A percentile compares a stretch with the other conserved stretches of the same genome.
These are phyloP conservation scores for Apiospora sp. DNA, from an alignment of 2,329 filamentous ascomycete genomes.

Conservation along the genomic window DNA sequence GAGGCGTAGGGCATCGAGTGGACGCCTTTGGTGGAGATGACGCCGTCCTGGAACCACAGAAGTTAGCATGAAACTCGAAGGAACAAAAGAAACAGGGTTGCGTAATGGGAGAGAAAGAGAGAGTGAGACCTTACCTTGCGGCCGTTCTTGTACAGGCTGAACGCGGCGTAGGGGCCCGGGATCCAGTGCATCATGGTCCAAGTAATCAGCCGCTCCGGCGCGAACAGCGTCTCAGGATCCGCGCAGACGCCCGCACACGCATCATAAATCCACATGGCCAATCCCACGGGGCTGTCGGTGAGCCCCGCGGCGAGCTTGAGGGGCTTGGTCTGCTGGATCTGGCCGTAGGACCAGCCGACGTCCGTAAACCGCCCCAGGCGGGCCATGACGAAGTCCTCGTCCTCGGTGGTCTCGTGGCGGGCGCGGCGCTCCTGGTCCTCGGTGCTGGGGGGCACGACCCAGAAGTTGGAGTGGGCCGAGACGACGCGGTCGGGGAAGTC, in stretches of 20 bases:
- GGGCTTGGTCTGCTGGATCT: slow-evolving; percentile 37
- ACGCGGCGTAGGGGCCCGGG: slow-evolving; percentile 32
- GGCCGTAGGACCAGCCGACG: slow-evolving; percentile 33
- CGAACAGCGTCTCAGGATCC: slow-evolving; percentile 6
- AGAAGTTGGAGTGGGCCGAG: slow-evolving; percentile 33
- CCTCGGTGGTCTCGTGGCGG: slow-evolving; percentile 24
- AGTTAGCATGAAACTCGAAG: neutral
- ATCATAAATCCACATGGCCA: slow-evolving; percentile 40
- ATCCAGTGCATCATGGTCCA: slow-evolving; percentile 37
- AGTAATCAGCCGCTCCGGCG: slow-evolving; percentile 31
- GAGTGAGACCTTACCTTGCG: slow-evolving; percentile 8
- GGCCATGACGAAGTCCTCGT: slow-evolving; percentile 27
- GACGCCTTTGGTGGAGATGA: slow-evolving; percentile 21
- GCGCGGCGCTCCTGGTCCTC: slow-evolving; percentile 23
- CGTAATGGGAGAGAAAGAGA: no score
- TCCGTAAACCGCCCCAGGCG: slow-evolving; percentile 26
- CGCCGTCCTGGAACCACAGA: slow-evolving; percentile 15
- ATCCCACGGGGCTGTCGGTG: slow-evolving; percentile 43
- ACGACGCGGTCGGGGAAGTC: slow-evolving; percentile 21
- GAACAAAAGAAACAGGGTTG: neutral
- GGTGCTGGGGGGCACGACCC: slow-evolving; percentile 31
- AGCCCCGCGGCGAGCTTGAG: slow-evolving; percentile 38
- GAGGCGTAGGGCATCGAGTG: slow-evolving; percentile 21
- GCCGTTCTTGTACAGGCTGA: slow-evolving; percentile 33
- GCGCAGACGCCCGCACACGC: neutral